Percentiles rank a stretch among this genome's conserved stretches.
These are phyloP conservation scores for Aspergillus pseudoglaucus DNA, from an alignment of 2,329 filamentous ascomycete genomes.

Conservation along the genomic window DNA sequence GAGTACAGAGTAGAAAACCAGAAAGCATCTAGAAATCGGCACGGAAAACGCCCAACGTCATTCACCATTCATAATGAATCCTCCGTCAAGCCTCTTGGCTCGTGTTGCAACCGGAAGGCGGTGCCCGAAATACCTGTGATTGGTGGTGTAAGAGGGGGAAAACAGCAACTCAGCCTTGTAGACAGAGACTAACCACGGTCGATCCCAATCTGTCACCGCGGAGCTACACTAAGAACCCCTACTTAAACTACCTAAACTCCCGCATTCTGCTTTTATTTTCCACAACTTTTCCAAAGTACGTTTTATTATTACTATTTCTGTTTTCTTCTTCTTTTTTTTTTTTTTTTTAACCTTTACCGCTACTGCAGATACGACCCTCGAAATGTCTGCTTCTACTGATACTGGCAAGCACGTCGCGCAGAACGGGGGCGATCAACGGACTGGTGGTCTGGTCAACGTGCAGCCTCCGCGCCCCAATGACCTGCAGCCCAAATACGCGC, in stretches of 20 bases:
- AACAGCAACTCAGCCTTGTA: no score
- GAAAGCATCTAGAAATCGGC: no score
- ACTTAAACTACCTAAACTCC: background rate
- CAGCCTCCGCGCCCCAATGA: constrained; percentile 76
- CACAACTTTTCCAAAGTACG: background rate
- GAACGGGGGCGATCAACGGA: constrained; percentile 37
- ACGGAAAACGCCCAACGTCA: no score
- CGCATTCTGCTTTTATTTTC: background rate
- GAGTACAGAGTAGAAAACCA: no score
- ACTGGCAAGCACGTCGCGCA: constrained; percentile 3
- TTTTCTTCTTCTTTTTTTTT: no score
- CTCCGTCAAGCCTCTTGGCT: no score
- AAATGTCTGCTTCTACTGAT: constrained; percentile 23
- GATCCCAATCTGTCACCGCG: background rate
- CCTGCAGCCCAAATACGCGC: constrained; percentile 75
- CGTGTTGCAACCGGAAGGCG: no score
- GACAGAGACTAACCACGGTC: background rate
- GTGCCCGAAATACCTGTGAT: no score
- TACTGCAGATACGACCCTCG: background rate
- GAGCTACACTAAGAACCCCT: background rate
- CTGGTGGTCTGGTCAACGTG: constrained; percentile 57
- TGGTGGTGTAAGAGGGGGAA: no score
- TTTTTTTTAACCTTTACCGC: background rate
- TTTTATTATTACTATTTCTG: no score
- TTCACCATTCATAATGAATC: no score